Evolutionary conservation across 208 protist genomes (phyloP), one percentile per base, ranked within the genome.

Genomic region (Acanthamoeba polyphaga): DNA sequence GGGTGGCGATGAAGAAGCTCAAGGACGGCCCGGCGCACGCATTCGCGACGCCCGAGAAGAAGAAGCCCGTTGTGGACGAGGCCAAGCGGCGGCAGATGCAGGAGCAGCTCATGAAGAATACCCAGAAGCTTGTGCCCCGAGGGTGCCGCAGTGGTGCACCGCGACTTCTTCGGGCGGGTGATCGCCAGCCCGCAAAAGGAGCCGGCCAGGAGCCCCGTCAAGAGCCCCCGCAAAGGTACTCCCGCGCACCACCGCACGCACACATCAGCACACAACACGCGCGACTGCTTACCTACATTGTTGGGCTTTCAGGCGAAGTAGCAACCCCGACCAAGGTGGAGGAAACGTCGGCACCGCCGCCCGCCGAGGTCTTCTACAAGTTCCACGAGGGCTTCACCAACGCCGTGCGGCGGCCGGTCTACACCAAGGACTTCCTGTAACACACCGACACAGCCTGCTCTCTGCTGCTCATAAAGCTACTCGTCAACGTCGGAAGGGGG

Each of bases 351-450:
- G 82, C 22, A 34, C 70, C 10, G 70, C 34, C 68, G 46, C 43
- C 74, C 24, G 74, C 74, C 19, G 19, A 84, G 43, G 74, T 84
- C 22, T 84, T 84, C 46, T 84, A 84, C 74, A 84, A 84, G 89
- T 93, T 82, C 68, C 89, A 93, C 89, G 89, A 93, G 53, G 89
- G 89, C 64, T 93, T 93, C 89, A 93, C 64, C 89, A 93, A 93
- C 64, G 89, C 89, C 49, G 89, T 93, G 64, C 89, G 89, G n/a
- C 34, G 89, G n/a, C 34, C 89, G 43, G 89, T 93, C 32, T 80
- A 80, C 89, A 24, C 27, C 66, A 76, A 78, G 43, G 89, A 93
- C 66, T 93, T 93, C 62, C 24, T 93, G 62, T 93, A 78, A 19
- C 12, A 4, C 46, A 49, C 43, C 43, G 3, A 46, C 43, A 38